A percentile compares a stretch with the other conserved stretches of the same genome.
Conservation (phyloP, 176 grass and related monocot species). For the Oryza australiensis region DNA sequence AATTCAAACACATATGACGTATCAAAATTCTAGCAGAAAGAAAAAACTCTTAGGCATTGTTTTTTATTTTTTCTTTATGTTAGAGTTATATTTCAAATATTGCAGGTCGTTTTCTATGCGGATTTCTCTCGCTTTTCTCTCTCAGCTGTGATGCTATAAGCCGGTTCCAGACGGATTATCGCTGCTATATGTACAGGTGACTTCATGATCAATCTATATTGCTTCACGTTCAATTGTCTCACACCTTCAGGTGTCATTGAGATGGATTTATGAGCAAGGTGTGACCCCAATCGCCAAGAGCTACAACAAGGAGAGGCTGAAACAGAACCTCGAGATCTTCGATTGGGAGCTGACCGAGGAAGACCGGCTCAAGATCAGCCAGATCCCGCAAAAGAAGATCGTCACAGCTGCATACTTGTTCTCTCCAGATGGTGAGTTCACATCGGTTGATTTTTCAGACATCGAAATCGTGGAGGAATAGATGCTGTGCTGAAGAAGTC, state of each 20-base stretch:
- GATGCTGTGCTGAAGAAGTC: neutral
- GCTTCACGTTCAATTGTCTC: too few species aligned
- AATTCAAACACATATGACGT: too few species aligned
- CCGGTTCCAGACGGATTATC: too few species aligned
- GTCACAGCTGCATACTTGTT: neutral
- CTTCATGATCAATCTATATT: too few species aligned
- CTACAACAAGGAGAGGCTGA: constrained; percentile 50
- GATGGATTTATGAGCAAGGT: constrained; percentile 58
- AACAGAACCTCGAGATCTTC: constrained; percentile 47
- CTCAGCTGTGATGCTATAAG: too few species aligned
- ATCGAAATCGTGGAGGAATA: neutral
- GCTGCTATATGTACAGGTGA: too few species aligned
- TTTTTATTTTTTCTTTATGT: too few species aligned
- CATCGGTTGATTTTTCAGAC: neutral
- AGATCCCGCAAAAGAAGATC: constrained; percentile 51
- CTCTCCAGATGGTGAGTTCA: neutral
- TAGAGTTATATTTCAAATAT: too few species aligned
- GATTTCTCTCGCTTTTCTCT: too few species aligned
- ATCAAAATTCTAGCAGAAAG: too few species aligned
- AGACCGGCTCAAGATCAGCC: constrained; percentile 45
- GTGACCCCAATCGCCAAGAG: constrained; percentile 53
- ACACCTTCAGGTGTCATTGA: constrained; percentile 51
- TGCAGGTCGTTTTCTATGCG: too few species aligned
- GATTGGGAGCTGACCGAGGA: constrained; percentile 49
- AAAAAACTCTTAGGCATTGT: too few species aligned